Evolutionary conservation across 108 stramenopile species (phyloP).

Genomic region (Fistulifera pelliculosa): DNA sequence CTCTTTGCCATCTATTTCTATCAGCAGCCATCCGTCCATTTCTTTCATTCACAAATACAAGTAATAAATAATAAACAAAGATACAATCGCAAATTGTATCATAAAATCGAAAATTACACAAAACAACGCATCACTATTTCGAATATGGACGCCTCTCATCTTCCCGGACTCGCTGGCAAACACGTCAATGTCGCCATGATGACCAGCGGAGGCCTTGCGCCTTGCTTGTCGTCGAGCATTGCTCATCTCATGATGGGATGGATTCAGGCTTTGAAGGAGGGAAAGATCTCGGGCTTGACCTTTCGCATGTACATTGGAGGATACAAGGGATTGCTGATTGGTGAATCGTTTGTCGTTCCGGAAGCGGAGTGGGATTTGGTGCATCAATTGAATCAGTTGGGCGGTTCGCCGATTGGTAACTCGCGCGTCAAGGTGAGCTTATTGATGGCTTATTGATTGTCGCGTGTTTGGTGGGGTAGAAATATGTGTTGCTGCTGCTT

Average conservation of each 20-base stretch:
- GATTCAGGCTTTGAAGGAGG: slow-evolving; percentile 56
- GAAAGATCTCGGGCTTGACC: slow-evolving; percentile 66
- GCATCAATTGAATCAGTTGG: slow-evolving; percentile 58
- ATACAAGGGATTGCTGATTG: slow-evolving; percentile 80
- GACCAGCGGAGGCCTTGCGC: slow-evolving; percentile 85
- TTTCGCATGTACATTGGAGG: slow-evolving; percentile 81
- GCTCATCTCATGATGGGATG: slow-evolving; percentile 69
- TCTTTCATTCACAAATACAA: no score
- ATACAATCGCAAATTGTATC: no score
- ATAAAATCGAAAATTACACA: no score
- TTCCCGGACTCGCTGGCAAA: slow-evolving; percentile 12
- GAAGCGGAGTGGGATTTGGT: slow-evolving; percentile 47
- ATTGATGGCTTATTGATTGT: no score
- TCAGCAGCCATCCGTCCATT: no score
- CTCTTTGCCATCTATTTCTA: no score
- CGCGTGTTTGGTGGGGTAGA: no score
- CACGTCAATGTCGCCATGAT: slow-evolving; percentile 87
- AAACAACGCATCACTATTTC: neutral
- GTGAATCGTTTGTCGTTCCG: slow-evolving; percentile 66
- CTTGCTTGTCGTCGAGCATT: slow-evolving; percentile 74
- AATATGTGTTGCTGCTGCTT: no score
- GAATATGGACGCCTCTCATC: neutral
- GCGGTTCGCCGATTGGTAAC: slow-evolving; percentile 85
- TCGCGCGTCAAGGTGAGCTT: slow-evolving; percentile 83
- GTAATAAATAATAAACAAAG: no score